Conservation (phyloP, 805 yeast genomes). For the Wickerhamiella shivajii region DNA sequence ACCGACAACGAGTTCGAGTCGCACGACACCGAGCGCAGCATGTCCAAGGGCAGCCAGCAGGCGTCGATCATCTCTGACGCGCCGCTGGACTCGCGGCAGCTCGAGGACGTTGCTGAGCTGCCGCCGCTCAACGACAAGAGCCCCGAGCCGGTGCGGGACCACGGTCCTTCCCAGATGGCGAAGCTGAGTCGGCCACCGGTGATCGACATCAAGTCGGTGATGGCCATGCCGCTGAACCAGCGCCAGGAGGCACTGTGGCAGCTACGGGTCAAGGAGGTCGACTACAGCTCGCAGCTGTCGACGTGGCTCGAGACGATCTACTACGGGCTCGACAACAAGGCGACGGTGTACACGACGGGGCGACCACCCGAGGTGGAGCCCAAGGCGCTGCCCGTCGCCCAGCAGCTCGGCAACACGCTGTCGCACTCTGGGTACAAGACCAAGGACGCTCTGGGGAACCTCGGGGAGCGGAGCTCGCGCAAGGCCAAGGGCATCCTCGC, state of each 20-base stretch:
- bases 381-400: conserved; percentile 16
- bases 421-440: conserved; percentile 16
- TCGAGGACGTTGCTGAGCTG: too few relatives aligned
- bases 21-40: too few relatives aligned
- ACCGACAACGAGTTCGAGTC: too few relatives aligned
- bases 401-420: conserved; percentile 18
- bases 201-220: conserved; percentile 23
- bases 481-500: conserved; percentile 24
- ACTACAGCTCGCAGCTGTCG: conserved; percentile 23
- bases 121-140: too few relatives aligned
- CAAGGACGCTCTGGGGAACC: conserved; percentile 19
- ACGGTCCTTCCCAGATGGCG: too few relatives aligned
- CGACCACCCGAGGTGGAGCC: conserved; percentile 19
- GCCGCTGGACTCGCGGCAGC: too few relatives aligned
- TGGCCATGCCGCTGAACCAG: conserved; percentile 19
- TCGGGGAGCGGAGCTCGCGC: conserved; percentile 24
- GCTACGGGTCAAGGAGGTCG: conserved; percentile 22
- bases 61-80: too few relatives aligned
- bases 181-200: conserved; percentile 23
- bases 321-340: conserved; percentile 5
- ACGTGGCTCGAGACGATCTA: conserved; percentile 22
- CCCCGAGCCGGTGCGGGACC: too few relatives aligned
- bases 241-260: conserved; percentile 19
- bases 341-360: conserved; percentile 19
- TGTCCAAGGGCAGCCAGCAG: too few relatives aligned